phyloP scores from a whole-genome alignment of 352 stramenopile species.

The Globisporangium okanoganense region DNA sequence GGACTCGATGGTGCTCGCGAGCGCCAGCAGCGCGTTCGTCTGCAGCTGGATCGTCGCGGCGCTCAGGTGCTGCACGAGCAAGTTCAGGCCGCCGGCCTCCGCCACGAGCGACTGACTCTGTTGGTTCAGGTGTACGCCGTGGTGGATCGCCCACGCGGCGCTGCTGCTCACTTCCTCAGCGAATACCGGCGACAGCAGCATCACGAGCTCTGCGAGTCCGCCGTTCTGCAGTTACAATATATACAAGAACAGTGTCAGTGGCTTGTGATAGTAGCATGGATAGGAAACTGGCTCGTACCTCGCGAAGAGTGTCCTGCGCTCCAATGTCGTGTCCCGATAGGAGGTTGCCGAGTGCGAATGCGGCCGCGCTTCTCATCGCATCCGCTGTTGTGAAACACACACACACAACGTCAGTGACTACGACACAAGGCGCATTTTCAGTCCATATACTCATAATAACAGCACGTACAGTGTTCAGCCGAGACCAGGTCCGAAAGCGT shows the following conservation, averaged over 20 bases:
- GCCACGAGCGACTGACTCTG: constrained; percentile 56
- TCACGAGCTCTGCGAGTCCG: constrained; percentile 47
- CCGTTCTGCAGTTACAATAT: constrained; percentile 22
- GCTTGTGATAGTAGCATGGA: background rate
- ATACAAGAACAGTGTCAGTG: background rate
- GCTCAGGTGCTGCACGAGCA: constrained; percentile 52
- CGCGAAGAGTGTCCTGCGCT: constrained; percentile 51
- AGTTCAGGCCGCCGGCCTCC: constrained; percentile 50
- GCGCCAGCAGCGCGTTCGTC: constrained; percentile 63
- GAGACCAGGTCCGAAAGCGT: constrained; percentile 43
- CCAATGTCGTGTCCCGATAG: constrained; percentile 53
- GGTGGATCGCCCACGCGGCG: constrained; percentile 74
- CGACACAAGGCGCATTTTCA: background rate
- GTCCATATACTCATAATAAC: background rate
- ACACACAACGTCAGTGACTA: constrained; percentile 13
- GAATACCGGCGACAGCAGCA: constrained; percentile 60
- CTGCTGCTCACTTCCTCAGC: constrained; percentile 63
- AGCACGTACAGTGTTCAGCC: constrained; percentile 38
- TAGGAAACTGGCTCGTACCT: constrained; percentile 21
- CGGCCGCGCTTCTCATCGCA: constrained; percentile 42
- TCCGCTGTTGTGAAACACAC: constrained; percentile 27
- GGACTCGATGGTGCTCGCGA: constrained; percentile 49
- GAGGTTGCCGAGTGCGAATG: constrained; percentile 68
- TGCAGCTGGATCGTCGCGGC: constrained; percentile 46
- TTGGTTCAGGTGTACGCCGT: constrained; percentile 57